Base-by-base conservation (phyloP, 306 rosid species). In the Alnus rubra region DNA sequence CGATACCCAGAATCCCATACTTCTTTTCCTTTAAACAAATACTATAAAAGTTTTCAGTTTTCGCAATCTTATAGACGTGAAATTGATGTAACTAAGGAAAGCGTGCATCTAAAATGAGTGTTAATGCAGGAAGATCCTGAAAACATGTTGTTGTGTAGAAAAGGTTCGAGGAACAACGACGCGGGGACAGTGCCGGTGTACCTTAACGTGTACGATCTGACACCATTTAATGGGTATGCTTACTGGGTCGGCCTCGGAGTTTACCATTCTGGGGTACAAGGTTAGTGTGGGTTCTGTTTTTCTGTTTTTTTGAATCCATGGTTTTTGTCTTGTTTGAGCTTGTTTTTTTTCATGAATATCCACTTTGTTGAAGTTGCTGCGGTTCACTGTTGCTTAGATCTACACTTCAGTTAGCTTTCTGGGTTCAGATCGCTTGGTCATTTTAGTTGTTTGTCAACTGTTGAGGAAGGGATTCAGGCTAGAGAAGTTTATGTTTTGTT, bases 201-300 rank as follows among this genome's bases (percentile, higher is more conserved):
- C 81, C 94, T 92, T 37, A 94, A 94, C 75, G 97, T 94, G 3
- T 92, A 94, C 86, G 98, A 92, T 89, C 94, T 94, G 58, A 92
- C 97, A 7, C 93, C 93, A 8, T 88, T 92, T 60, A 94, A 94
- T 85, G 97, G 92, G 74, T 94, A 94, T 79, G 95, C 97, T 72
- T 92, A 94, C 85, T 94, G 98, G 98, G 83, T 94, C 53, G 98
- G 98, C 30, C 98, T 94, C 37, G 98, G 97, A 44, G 98, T 92
- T 69, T 94, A 89, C 74, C 98, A 94, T 80, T 94, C 97, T 73
- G 98, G 94, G 2, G 92, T 92, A 18, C 86, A 94, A 91, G 97
- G 98, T 92, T 69, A 31, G 83, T 54, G 31, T 23, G n/a, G 16
- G 37, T 58, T 3, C 45, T 56, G 60, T 3, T 71, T 11, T 70